These are phyloP conservation scores for Aurantiochytrium sp. DNA, from an alignment of 108 stramenopile species.

Conservation along the genomic window DNA sequence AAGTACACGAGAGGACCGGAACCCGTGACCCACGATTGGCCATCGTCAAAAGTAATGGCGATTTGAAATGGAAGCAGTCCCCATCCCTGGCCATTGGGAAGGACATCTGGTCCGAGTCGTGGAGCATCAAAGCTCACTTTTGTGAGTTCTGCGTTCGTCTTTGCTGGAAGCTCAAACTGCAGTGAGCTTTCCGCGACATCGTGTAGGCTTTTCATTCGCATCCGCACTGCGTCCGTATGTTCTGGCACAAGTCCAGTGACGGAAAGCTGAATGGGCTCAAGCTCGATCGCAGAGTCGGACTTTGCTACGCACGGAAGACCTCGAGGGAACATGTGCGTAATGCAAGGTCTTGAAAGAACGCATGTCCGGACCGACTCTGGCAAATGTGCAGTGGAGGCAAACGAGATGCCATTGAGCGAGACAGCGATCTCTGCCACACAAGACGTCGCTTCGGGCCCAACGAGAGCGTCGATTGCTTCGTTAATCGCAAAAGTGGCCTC, in stretches of 20 bases:
- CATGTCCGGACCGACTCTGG: not conserved
- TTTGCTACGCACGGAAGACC: not conserved
- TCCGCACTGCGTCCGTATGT: no score
- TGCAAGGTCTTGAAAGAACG: not conserved
- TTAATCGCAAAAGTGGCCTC: not conserved
- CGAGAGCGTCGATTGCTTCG: not conserved
- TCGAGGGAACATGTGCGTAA: not conserved
- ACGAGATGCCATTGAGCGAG: not conserved
- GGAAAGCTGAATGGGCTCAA: no score
- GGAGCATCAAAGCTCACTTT: not conserved
- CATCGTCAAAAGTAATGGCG: not conserved
- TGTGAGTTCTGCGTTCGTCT: not conserved
- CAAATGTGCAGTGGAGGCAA: not conserved
- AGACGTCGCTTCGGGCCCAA: not conserved
- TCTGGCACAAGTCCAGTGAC: no score
- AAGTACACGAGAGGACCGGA: not conserved
- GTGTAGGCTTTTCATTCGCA: no score
- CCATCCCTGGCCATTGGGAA: conserved; percentile 11
- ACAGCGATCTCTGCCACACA: not conserved
- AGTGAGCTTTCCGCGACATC: no score
- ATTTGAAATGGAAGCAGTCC: not conserved
- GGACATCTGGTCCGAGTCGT: not conserved
- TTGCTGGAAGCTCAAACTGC: not conserved
- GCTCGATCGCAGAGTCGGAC: no score
- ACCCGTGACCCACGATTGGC: not conserved